Conservation (phyloP, 2,329 filamentous ascomycete species). For the Dactylonectria estremocensis region DNA sequence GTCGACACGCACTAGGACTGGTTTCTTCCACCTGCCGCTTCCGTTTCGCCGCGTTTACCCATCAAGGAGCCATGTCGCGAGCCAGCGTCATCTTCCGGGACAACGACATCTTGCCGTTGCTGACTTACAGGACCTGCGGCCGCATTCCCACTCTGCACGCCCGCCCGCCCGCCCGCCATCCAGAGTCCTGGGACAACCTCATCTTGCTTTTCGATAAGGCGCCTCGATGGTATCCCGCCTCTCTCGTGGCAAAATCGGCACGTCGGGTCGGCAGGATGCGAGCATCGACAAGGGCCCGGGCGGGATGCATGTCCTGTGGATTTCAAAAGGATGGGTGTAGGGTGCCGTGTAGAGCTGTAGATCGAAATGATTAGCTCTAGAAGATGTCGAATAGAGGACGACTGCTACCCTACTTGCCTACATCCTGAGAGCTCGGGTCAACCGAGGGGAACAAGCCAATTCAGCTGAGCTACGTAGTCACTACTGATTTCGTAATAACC, state of each 20-base stretch:
- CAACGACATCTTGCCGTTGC: too few relatives aligned
- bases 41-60: too few relatives aligned
- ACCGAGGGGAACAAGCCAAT: not conserved
- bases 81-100: too few relatives aligned
- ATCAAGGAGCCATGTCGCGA: too few relatives aligned
- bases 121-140: too few relatives aligned
- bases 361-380: not conserved
- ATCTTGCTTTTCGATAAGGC: not conserved
- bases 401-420: not conserved
- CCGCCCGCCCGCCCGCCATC: constrained; percentile 9
- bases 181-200: not conserved
- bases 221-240: not conserved
- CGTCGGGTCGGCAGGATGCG: not conserved
- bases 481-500: not conserved
- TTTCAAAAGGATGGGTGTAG: not conserved
- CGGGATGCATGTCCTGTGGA: not conserved
- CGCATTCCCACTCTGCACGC: too few relatives aligned
- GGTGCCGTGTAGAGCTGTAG: not conserved
- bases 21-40: too few relatives aligned
- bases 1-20: too few relatives aligned
- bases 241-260: not conserved
- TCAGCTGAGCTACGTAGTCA: not conserved
- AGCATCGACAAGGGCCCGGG: not conserved
- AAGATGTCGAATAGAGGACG: not conserved
- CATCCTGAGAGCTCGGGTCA: not conserved